Evolutionary conservation across 306 rosid species (phyloP).

Genomic region (Gastrolobium villosum): DNA sequence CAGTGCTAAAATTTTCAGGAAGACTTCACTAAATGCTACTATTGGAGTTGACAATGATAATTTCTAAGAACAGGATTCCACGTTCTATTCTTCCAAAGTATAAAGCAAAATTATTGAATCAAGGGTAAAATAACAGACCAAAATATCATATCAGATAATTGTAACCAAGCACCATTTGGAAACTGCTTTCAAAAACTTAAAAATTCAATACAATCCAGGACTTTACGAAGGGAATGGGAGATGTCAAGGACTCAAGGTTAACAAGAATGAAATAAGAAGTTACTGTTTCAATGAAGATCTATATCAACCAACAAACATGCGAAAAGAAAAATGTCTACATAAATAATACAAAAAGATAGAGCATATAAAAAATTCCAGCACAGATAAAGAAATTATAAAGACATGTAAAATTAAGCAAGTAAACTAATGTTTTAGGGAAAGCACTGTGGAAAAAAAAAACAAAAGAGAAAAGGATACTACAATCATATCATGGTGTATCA

Average conservation of each 20-base stretch:
- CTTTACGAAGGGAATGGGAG: too few relatives aligned
- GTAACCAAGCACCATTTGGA: background rate
- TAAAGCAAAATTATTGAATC: conserved; percentile 15
- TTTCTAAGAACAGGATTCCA: background rate
- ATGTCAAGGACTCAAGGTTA: too few relatives aligned
- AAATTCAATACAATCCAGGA: too few relatives aligned
- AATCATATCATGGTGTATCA: background rate
- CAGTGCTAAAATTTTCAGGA: conserved; percentile 20
- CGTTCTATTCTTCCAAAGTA: conserved; percentile 1
- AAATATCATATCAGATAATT: background rate
- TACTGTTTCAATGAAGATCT: conserved; percentile 29
- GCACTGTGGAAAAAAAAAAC: background rate
- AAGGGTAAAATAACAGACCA: background rate
- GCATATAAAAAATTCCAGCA: background rate
- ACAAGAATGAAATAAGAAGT: background rate
- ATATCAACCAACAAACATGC: conserved; percentile 17
- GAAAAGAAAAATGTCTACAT: conserved; percentile 7
- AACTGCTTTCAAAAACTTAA: background rate
- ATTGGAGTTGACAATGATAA: background rate
- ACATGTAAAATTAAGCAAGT: conserved; percentile 5
- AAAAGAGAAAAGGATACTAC: background rate
- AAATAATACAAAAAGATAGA: background rate
- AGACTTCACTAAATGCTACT: conserved; percentile 1
- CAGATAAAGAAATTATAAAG: background rate
- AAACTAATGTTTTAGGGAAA: background rate